Base-by-base conservation (phyloP, 768 basidiomycete genomes). In the Pseudohyphozyma bogoriensis region DNA sequence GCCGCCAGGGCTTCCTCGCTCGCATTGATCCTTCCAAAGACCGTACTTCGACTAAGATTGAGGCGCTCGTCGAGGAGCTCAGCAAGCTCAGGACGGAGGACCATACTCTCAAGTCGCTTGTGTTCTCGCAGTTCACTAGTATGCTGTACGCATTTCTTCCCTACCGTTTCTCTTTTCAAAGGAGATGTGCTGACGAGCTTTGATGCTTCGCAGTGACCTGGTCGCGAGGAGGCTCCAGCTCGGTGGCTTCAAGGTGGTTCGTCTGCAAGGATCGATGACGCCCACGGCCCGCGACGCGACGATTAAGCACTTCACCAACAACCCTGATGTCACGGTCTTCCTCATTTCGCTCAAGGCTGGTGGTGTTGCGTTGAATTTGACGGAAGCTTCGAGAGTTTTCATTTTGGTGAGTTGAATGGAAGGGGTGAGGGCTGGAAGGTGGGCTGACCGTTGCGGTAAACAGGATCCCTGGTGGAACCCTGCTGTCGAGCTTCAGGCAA, bases 31-130 rank as follows among this genome's bases (percentile, higher is more conserved):
- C 96, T 22, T 83, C 88, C 66, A 84, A 82, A 49, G 95, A 90
- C 89, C 81, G 89, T 51, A 93, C 90, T 2, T 92, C 89, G n/a
- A 85, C 90, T 7, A 99, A 97, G 78, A 89, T 97, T 45, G 95
- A 99, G 72, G 92, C 93, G 3, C 79, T 99, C 7, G 78, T 97
- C 5, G 95, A 99, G 74, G 95, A 99, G 75, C 75, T 99, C 55
- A 83, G 80, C 69, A 89, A 88, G 72, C 78, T 95, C 42, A 79
- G 91, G 37, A 73, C 79, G 63, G 81, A 91, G 70, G 89, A 96
- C 72, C 79, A 85, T 32, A 93, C 91, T 15, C 90, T 89, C 35
- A 99, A 99, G 77, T 90, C 87, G 73, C 81, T 99, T 54, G 93
- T 99, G 22, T 99, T 97, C 73, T 89, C 87, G 67, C 91, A 93